phyloP scores from a whole-genome alignment of 2,329 filamentous ascomycete species.

The Aureobasidium sp. region DNA sequence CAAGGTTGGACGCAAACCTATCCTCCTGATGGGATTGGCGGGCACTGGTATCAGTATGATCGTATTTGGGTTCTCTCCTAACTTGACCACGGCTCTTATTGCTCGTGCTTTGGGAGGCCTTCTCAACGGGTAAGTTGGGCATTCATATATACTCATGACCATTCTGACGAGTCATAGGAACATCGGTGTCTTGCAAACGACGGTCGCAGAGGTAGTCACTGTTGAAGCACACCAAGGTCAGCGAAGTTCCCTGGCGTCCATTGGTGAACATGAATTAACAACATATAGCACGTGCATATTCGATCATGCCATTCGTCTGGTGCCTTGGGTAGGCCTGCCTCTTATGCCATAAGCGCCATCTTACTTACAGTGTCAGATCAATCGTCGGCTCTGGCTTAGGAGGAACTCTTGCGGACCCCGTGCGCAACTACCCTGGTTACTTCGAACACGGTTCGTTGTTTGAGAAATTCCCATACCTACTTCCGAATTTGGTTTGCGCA shows the following conservation, averaged over 20 bases:
- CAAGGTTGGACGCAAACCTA: slow-evolving; percentile 82
- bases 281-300: slow-evolving; percentile 70
- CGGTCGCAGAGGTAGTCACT: slow-evolving; percentile 86
- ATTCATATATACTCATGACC: not conserved
- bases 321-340: slow-evolving; percentile 64
- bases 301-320: slow-evolving; percentile 98
- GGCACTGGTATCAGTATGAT: slow-evolving; percentile 91
- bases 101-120: slow-evolving; percentile 84
- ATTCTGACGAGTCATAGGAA: slow-evolving; percentile 49
- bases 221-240: slow-evolving; percentile 86
- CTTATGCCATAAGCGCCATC: not conserved
- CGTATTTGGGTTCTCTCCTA: slow-evolving; percentile 83
- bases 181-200: slow-evolving; percentile 91
- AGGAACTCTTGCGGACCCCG: slow-evolving; percentile 80
- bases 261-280: slow-evolving; percentile 7
- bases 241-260: slow-evolving; percentile 24
- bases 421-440: slow-evolving; percentile 65
- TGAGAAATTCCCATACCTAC: slow-evolving; percentile 78
- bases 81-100: slow-evolving; percentile 70
- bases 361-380: slow-evolving; percentile 48
- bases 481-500: slow-evolving; percentile 87
- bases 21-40: slow-evolving; percentile 78
- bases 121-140: slow-evolving; percentile 67
- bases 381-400: slow-evolving; percentile 90
- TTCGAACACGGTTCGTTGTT: slow-evolving; percentile 71